These are phyloP conservation scores for Teratosphaeriaceae sp. DNA, from an alignment of 2,329 filamentous ascomycete genomes.

Conservation along the genomic window DNA sequence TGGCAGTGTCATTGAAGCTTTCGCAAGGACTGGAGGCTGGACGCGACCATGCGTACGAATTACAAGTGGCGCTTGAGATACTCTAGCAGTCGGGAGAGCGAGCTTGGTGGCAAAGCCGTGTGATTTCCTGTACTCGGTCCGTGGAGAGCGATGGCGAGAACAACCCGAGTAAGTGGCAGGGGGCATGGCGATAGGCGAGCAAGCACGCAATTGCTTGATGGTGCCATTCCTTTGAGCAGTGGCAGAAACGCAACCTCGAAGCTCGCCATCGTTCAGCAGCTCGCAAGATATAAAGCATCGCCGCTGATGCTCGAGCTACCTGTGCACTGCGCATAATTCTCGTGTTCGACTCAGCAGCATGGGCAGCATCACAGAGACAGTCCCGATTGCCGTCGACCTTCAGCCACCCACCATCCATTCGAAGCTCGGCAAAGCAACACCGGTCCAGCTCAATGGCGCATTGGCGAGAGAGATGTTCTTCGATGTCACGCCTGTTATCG, in stretches of 20 bases:
- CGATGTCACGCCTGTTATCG: slow-evolving; percentile 47
- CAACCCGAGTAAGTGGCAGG: too few relatives aligned
- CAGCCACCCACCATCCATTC: not conserved
- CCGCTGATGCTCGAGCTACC: too few relatives aligned
- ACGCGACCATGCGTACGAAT: too few relatives aligned
- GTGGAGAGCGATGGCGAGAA: too few relatives aligned
- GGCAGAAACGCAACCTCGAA: not conserved
- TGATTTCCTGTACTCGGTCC: too few relatives aligned
- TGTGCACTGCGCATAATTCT: not conserved
- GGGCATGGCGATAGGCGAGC: too few relatives aligned
- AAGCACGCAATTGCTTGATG: not conserved
- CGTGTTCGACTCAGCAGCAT: not conserved
- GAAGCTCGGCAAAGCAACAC: not conserved
- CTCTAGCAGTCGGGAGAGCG: too few relatives aligned
- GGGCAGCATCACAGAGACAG: not conserved
- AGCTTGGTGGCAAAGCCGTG: too few relatives aligned
- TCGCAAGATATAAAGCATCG: not conserved
- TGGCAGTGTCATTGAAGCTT: too few relatives aligned
- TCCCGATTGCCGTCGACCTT: not conserved
- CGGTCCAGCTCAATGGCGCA: slow-evolving; percentile 29
- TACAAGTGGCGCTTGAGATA: too few relatives aligned
- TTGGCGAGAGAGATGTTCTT: slow-evolving; percentile 41
- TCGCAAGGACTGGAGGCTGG: too few relatives aligned
- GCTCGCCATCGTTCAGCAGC: not conserved
- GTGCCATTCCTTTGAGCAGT: not conserved